These are phyloP conservation scores for Globisporangium polare DNA, from an alignment of 352 stramenopile species.

Conservation along the genomic window DNA sequence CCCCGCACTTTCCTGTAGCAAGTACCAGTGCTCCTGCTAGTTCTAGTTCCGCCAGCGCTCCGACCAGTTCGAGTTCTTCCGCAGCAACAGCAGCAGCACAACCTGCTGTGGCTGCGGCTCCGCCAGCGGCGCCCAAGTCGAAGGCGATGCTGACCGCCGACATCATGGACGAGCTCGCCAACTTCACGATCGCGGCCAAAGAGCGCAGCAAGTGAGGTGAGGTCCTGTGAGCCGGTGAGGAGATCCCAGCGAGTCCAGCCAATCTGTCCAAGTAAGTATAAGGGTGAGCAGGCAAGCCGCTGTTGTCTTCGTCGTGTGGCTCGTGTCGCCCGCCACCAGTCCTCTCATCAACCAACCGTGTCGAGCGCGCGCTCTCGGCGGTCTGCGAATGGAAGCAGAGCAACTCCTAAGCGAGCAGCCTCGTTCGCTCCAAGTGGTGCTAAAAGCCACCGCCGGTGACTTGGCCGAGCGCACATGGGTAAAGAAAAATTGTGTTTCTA, in stretches of 20 bases:
- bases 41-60: not conserved
- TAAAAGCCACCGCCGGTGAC: no score
- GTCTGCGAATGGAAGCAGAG: constrained; percentile 1
- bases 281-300: not conserved
- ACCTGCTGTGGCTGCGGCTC: not conserved
- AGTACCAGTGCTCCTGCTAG: not conserved
- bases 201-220: not conserved
- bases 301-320: not conserved
- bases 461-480: not conserved
- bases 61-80: not conserved
- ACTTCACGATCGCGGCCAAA: constrained; percentile 37
- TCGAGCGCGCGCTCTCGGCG: not conserved
- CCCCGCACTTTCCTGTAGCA: not conserved
- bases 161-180: constrained; percentile 41
- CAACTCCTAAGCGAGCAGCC: not conserved
- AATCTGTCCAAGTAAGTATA: constrained; percentile 5
- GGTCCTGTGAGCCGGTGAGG: not conserved
- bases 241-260: not conserved
- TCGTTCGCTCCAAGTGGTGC: no score
- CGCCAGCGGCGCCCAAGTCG: not conserved
- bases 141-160: constrained; percentile 20
- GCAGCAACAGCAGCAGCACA: not conserved
- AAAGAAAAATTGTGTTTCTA: not conserved
- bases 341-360: not conserved
- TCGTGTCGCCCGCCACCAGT: not conserved